A percentile compares a stretch with the other conserved stretches of the same genome.
phyloP scores from a whole-genome alignment of 2,329 filamentous ascomycete species.

The Aspergillus hortae region DNA sequence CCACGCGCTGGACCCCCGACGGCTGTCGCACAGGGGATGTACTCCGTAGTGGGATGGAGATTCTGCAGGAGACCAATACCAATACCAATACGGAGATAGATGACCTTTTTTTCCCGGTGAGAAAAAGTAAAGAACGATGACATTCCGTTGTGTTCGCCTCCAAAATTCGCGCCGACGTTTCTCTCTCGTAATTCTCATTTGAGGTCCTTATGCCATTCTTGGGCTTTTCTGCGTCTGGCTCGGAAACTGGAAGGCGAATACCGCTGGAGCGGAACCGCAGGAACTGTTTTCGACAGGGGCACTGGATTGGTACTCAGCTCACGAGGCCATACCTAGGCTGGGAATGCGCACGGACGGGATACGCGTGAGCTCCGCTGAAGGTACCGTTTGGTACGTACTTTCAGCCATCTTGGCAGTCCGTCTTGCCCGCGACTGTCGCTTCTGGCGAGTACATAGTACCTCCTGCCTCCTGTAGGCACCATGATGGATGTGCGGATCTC shows the following conservation, averaged over 20 bases:
- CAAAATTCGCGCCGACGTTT: constrained; percentile 13
- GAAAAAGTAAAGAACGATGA: not conserved
- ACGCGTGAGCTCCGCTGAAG: constrained; percentile 19
- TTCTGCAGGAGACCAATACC: no score
- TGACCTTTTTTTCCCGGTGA: no score
- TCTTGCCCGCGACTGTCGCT: not conserved
- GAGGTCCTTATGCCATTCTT: constrained; percentile 5
- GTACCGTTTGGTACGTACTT: constrained; percentile 6
- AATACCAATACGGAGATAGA: no score
- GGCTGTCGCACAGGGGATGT: constrained; percentile 15
- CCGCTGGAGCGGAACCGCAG: constrained; percentile 22
- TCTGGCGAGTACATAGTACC: not conserved
- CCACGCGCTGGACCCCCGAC: constrained; percentile 15
- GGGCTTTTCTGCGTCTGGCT: constrained; percentile 9
- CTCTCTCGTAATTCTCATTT: not conserved
- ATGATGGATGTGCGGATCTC: not conserved
- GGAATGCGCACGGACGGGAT: constrained; percentile 21
- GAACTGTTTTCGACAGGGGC: constrained; percentile 19
- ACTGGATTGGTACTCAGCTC: constrained; percentile 16
- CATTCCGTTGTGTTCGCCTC: no score
- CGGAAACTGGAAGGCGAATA: constrained; percentile 16
- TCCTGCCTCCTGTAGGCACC: no score
- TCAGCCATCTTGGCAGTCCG: not conserved
- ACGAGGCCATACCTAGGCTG: constrained; percentile 15
- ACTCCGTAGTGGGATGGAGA: constrained; percentile 1